A percentile compares a stretch with the other conserved stretches of the same genome.
Evolutionary conservation across 202 grass and related monocot genomes (phyloP).

Genomic region (Panicum hallii): DNA sequence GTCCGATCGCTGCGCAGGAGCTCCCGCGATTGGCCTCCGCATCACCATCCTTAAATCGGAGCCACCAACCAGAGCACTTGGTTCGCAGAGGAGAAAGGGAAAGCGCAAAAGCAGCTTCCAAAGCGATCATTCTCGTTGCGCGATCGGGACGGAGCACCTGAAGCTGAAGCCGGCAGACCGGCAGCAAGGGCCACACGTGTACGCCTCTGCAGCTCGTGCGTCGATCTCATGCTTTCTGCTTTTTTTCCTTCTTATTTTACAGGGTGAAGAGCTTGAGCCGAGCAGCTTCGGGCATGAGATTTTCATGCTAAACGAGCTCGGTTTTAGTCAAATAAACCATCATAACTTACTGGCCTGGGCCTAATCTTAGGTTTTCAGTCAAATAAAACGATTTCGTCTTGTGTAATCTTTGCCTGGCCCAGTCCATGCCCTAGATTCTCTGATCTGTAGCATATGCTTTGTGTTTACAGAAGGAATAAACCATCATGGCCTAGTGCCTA

Average conservation of each 20-base stretch:
- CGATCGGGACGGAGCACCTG: conserved; percentile 50
- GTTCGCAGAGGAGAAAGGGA: conserved; percentile 2
- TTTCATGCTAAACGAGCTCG: conserved; percentile 20
- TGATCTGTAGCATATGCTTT: conserved; percentile 27
- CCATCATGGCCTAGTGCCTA: conserved; percentile 35
- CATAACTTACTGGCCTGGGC: not conserved
- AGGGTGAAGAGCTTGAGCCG: not conserved
- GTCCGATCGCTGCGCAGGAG: conserved; percentile 39
- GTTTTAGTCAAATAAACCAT: not conserved
- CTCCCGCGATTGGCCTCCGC: conserved; percentile 25
- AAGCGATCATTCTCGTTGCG: conserved; percentile 48
- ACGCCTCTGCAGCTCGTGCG: conserved; percentile 30
- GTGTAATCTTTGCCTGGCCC: not conserved
- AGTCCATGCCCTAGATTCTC: conserved; percentile 13
- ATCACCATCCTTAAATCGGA: conserved; percentile 42
- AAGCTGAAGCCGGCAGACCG: conserved; percentile 35
- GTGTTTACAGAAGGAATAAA: conserved; percentile 38
- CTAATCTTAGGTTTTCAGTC: not conserved
- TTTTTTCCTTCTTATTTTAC: not conserved
- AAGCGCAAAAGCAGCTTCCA: conserved; percentile 34
- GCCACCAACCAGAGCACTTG: conserved; percentile 54
- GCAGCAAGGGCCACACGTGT: conserved; percentile 48
- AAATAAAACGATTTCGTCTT: conserved; percentile 34
- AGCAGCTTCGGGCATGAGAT: conserved; percentile 9
- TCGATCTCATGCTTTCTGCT: conserved; percentile 30